Base-by-base conservation (phyloP, 1,284 basidiomycete genomes). In the Fomitiporia mediterranea region DNA sequence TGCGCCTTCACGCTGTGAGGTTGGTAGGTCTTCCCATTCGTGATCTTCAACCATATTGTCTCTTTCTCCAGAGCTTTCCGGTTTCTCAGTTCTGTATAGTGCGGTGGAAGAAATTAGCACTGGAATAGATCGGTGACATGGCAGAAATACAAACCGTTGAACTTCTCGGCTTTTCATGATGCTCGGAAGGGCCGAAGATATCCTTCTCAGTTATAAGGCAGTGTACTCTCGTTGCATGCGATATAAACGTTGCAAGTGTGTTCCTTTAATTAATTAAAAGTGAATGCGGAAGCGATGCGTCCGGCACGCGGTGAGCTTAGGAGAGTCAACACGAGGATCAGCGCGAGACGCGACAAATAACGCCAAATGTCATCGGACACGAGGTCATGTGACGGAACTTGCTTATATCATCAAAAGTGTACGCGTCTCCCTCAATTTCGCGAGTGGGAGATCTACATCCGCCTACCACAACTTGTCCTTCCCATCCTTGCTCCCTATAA, bases 391-490 rank as follows among this genome's bases (percentile, higher is more conserved):
- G 50, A 51, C 6, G 8, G n/a, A n/a, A n/a, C 7, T 21, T 40
- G 35, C 27, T 51, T 51, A 51, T 15, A 23, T 51, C 21, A 51
- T 35, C 50, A 19, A 7, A 27, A 27, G 54, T 38, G 35, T 52
- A 56, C 55, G 55, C 55, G 55, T 56, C 55, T 42, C 50, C 39
- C 27, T 52, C 48, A n/a, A 25, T 8, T 32, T 51, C 55, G 40
- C 15, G 21, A 46, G 40, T 27, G 25, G 32, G 34, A n/a, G 11
- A 39, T 28, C 21, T 37, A 30, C 40, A 19, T 54, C 21, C 25
- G 30, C 51, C 11, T 43, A 8, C 4, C 28, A 6, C n/a, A 32
- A 30, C 30, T 54, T 34, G 6, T 15, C 48, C n/a, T 38, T 38
- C 25, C 30, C 17, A 11, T 44, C 21, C 35, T 32, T 51, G 15